Base-by-base conservation (phyloP, 805 yeast species). In the Yamadazyma olivae region DNA sequence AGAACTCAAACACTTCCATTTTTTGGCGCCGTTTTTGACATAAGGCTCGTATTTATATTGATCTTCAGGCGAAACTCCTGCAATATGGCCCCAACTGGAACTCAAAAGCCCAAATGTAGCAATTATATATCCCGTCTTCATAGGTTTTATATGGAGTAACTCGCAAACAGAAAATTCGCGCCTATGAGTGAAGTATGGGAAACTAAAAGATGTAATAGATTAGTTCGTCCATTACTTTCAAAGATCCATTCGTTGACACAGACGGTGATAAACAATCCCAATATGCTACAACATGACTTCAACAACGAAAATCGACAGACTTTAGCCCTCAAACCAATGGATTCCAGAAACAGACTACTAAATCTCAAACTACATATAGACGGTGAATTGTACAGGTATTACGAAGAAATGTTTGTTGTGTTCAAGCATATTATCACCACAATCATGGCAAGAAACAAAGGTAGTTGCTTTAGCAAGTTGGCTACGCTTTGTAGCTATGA, bases 1-100 rank as follows among this genome's bases (percentile, higher is more conserved):
- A 0, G 93, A 82, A 50, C 84, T 72, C 24, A 91, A 56, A 63
- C 98, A 91, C 5, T 66, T 59, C 87, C 93, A 91, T 23, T 41
- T 46, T 17, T 44, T 27, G 12, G 39, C 41, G 0, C 61, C 65
- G 24, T 47, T 36, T 1, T 77, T 77, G 5, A 72, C 56, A 1
- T 53, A 41, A 1, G 90, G 79, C 5, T 52, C 48, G 50, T 86
- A 86, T 18, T 69, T 51, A 3, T 55, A 46, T 36, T 64, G 69
- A 26, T 60, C 56, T 22, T 51, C 56, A 0, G 74, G 71, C 0
- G 62, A 36, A 0, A 70, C 70, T 0, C 77, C 77, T 26, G 37
- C 28, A 4, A 58, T 18, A 17, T 21, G 9, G 10, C 27, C 33
- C 6, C 13, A n/a, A n/a, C n/a, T n/a, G 5, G 27, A 20, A 9